Base-by-base conservation (phyloP, 352 stramenopile genomes). In the Phytopythium vexans region DNA sequence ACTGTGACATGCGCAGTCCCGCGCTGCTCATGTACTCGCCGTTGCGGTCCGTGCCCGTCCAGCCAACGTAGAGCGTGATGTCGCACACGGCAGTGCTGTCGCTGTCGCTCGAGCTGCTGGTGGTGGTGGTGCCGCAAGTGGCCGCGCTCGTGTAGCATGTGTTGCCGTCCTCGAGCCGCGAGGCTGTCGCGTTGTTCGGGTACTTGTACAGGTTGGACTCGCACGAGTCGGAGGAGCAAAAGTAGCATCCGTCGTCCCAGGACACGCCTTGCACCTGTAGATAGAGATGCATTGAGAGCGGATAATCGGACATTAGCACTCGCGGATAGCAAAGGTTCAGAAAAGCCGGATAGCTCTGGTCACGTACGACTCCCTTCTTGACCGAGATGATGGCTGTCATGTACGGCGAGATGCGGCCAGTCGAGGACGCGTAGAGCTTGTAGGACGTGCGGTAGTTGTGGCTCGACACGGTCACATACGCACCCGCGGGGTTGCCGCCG, bases 161-260 rank as follows among this genome's bases (percentile, higher is more conserved):
- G 72, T 82, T 77, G 3, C 80, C 79, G 54, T 83, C 73, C 1
- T 52, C 46, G 12, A 90, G 49, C n/a, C 70, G 70, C 6, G 68
- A 82, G 1, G 60, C 15, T 43, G 78, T 61, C 6, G 70, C 54
- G 61, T 89, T 86, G 15, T 68, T 70, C 8, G 79, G 58, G 31
- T 65, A 74, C 41, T 60, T 70, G 55, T 78, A 91, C 14, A 91
- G 44, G 44, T 93, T 93, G 11, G 84, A 68, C 41, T 84, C 72
- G 51, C 82, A 93, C 38, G 65, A 72, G 1, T 71, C 64, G 0
- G 66, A 57, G 42, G 63, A 66, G 55, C 82, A 91, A 39, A 91
- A 88, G 70, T 86, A 91, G 56, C 80, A 93, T 0, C 80, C 81
- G 47, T 93, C 80, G 52, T 93, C 82, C 82, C 82, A 93, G 14